These are phyloP conservation scores for Lagenidium giganteum DNA, from an alignment of 352 stramenopile genomes.

Conservation along the genomic window DNA sequence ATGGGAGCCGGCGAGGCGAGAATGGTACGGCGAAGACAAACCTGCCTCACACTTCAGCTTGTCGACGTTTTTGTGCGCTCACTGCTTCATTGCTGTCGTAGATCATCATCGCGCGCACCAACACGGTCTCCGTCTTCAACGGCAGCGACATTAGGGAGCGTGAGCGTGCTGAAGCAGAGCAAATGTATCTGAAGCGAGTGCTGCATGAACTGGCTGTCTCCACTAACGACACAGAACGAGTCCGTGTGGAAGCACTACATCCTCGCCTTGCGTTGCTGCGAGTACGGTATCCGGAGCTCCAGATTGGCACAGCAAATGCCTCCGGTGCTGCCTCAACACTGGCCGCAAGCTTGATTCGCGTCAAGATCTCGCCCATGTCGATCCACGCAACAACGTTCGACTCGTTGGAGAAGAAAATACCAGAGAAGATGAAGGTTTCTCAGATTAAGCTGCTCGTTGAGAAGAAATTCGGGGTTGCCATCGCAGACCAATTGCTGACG, in stretches of 20 bases:
- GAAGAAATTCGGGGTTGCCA: conserved; percentile 66
- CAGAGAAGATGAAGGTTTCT: conserved; percentile 71
- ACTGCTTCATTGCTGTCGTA: conserved; percentile 3
- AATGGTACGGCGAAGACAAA: conserved; percentile 25
- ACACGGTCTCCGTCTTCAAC: conserved; percentile 54
- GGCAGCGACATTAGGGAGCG: conserved; percentile 47
- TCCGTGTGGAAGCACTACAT: no score
- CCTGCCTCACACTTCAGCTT: background rate
- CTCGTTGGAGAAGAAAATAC: conserved; percentile 58
- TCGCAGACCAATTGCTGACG: conserved; percentile 44
- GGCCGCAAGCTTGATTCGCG: conserved; percentile 47
- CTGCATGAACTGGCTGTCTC: conserved; percentile 48
- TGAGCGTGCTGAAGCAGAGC: conserved; percentile 70
- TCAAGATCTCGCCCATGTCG: conserved; percentile 68
- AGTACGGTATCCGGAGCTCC: conserved; percentile 49
- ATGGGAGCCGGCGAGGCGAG: conserved; percentile 65
- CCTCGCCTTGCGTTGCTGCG: conserved; percentile 38
- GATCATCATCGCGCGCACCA: conserved; percentile 59
- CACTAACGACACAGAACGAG: no score
- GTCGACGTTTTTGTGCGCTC: no score
- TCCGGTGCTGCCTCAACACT: conserved; percentile 28
- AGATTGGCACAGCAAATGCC: conserved; percentile 10
- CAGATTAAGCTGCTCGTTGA: conserved; percentile 68
- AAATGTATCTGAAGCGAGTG: conserved; percentile 81
- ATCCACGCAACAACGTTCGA: conserved; percentile 68